A percentile compares a stretch with the other conserved stretches of the same genome.
These are phyloP conservation scores for Przewalskia tangutica DNA, from an alignment of 257 asterid species.

Conservation along the genomic window DNA sequence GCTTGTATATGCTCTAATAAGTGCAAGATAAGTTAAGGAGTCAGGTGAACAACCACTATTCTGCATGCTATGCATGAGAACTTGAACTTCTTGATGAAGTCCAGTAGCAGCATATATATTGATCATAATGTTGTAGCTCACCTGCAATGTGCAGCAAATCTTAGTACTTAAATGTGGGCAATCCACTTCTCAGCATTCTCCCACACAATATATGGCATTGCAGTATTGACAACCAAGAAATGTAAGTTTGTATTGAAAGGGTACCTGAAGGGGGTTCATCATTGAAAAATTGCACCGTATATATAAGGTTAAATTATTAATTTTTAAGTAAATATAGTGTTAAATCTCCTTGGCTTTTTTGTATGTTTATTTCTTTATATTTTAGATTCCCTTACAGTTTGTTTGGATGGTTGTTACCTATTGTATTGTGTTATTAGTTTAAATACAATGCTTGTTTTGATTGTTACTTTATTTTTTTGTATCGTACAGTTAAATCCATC, in stretches of 20 bases:
- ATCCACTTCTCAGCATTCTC: background rate
- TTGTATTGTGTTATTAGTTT: too few relatives aligned
- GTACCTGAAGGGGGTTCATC: too few relatives aligned
- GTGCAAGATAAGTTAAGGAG: constrained; percentile 52
- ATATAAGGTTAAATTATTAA: too few relatives aligned
- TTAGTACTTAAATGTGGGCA: background rate
- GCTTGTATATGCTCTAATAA: constrained; percentile 50
- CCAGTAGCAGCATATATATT: constrained; percentile 51
- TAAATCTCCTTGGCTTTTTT: too few relatives aligned
- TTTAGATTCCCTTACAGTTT: too few relatives aligned
- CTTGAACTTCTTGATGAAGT: constrained; percentile 49
- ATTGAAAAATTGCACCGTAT: too few relatives aligned
- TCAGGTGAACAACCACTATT: constrained; percentile 40
- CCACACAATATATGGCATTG: background rate
- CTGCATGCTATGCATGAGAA: constrained; percentile 45
- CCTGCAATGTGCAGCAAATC: constrained; percentile 25
- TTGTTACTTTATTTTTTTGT: too few relatives aligned
- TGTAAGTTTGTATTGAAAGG: background rate
- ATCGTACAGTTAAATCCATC: too few relatives aligned
- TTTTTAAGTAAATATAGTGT: too few relatives aligned
- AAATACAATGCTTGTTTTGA: too few relatives aligned
- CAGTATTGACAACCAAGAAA: background rate
- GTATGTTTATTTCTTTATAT: too few relatives aligned
- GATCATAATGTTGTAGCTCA: constrained; percentile 64
- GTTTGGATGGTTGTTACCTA: too few relatives aligned